These are phyloP conservation scores for Erodium trifolium DNA, from an alignment of 441 rosid species.

Conservation along the genomic window DNA sequence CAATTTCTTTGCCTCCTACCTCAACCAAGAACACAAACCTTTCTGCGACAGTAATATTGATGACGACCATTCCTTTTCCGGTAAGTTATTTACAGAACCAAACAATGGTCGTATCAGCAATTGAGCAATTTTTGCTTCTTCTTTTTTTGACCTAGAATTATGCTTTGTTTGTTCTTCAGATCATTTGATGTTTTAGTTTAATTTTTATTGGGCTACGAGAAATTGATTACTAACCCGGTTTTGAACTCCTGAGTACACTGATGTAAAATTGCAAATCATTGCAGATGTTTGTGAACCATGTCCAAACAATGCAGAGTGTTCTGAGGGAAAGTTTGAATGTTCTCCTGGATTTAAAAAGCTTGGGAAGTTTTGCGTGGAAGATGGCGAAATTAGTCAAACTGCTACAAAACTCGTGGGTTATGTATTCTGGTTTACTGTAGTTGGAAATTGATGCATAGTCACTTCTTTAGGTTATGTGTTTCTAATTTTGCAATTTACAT, in stretches of 20 bases:
- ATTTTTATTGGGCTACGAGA: not conserved
- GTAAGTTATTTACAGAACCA: slow-evolving; percentile 23
- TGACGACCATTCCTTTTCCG: slow-evolving; percentile 34
- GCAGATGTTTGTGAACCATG: slow-evolving; percentile 75
- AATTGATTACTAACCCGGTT: not conserved
- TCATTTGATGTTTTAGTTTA: not conserved
- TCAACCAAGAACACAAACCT: slow-evolving; percentile 30
- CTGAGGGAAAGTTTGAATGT: slow-evolving; percentile 64
- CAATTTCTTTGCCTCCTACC: slow-evolving; percentile 25
- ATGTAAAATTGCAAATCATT: slow-evolving; percentile 1
- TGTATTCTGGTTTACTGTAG: slow-evolving; percentile 17
- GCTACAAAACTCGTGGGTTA: slow-evolving; percentile 54
- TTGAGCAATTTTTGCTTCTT: not conserved
- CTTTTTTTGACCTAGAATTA: too few relatives aligned
- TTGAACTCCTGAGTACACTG: slow-evolving; percentile 2
- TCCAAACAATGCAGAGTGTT: slow-evolving; percentile 59
- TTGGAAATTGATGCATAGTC: not conserved
- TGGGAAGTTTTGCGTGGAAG: slow-evolving; percentile 62
- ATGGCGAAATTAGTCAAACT: slow-evolving; percentile 59
- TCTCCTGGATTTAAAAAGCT: slow-evolving; percentile 49
- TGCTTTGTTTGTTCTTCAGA: not conserved
- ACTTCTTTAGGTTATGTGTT: slow-evolving; percentile 7
- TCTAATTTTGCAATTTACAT: slow-evolving; percentile 15
- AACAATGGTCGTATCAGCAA: not conserved
- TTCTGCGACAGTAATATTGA: slow-evolving; percentile 36